These are phyloP conservation scores for Psilocybe cubensis DNA, from an alignment of 768 basidiomycete species.

Conservation along the genomic window DNA sequence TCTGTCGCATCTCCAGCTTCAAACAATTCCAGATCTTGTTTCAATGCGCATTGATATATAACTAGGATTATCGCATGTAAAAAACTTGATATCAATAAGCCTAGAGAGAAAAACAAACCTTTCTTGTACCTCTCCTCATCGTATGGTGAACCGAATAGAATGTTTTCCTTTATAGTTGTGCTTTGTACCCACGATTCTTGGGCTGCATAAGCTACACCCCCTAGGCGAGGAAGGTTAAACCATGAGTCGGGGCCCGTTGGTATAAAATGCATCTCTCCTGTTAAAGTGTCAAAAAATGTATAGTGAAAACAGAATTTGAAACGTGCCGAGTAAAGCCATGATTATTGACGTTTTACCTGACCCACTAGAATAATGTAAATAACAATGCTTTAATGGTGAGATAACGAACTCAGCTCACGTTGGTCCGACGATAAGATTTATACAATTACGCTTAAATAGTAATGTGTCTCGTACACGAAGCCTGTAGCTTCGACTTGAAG, in stretches of 20 bases:
- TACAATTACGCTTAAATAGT: constrained; percentile 52
- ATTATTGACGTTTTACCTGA: constrained; percentile 66
- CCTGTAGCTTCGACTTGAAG: constrained; percentile 51
- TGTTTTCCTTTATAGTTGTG: constrained; percentile 77
- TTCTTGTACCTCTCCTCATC: constrained; percentile 79
- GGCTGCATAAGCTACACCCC: constrained; percentile 75
- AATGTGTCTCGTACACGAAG: constrained; percentile 58
- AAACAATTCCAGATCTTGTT: constrained; percentile 70
- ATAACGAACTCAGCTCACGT: constrained; percentile 33
- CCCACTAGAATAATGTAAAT: constrained; percentile 21
- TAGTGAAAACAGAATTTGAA: not conserved
- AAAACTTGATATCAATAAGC: not conserved
- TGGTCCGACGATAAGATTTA: constrained; percentile 62
- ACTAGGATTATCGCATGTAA: constrained; percentile 31
- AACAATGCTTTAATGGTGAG: not conserved
- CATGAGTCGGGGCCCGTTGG: constrained; percentile 56
- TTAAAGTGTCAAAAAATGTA: not conserved
- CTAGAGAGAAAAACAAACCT: constrained; percentile 14
- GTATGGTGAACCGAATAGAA: constrained; percentile 75
- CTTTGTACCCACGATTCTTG: constrained; percentile 87
- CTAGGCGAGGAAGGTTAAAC: constrained; percentile 66
- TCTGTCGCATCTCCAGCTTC: constrained; percentile 70
- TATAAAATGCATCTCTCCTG: constrained; percentile 69
- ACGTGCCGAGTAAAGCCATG: constrained; percentile 58
- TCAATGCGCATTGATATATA: constrained; percentile 72